Percentiles rank a stretch among this genome's conserved stretches.
These are phyloP conservation scores for Blastobotrys mokoenaii DNA, from an alignment of 805 yeast genomes.

Conservation along the genomic window DNA sequence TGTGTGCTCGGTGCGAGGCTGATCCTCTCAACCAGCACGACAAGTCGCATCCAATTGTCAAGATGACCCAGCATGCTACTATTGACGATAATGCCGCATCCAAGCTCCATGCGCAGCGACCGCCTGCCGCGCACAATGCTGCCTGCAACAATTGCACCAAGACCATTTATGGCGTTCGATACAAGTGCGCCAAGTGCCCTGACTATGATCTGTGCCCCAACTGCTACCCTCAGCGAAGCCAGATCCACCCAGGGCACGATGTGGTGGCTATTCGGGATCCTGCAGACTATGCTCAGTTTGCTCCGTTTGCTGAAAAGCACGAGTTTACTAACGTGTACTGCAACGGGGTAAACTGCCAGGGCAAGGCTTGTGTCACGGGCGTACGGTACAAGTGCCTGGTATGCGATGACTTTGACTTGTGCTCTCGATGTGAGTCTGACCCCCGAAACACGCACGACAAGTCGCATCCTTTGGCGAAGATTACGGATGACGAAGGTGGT, in stretches of 20 bases:
- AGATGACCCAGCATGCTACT: conserved; percentile 13
- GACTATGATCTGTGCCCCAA: conserved; percentile 42
- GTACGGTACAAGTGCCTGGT: conserved; percentile 39
- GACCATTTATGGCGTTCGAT: conserved; percentile 35
- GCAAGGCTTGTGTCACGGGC: conserved; percentile 24
- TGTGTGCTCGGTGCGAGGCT: conserved; percentile 30
- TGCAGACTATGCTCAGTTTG: conserved; percentile 8
- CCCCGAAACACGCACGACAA: conserved; percentile 14
- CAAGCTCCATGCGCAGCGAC: neutral
- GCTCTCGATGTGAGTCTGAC: conserved; percentile 30
- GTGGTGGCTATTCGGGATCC: conserved; percentile 14
- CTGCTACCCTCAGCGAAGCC: conserved; percentile 22
- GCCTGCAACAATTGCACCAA: conserved; percentile 21
- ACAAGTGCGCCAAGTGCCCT: conserved; percentile 39
- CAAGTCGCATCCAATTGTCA: conserved; percentile 18
- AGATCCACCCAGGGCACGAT: conserved; percentile 16
- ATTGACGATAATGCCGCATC: neutral
- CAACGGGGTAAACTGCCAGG: conserved; percentile 26
- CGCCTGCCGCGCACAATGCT: conserved; percentile 12
- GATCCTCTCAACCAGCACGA: conserved; percentile 14
- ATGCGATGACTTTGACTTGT: conserved; percentile 33
- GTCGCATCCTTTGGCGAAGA: conserved; percentile 19
- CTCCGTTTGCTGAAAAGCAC: too few relatives aligned
- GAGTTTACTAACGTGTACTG: conserved; percentile 9
- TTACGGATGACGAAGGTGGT: conserved; percentile 11